Evolutionary conservation across 1,284 basidiomycete species (phyloP).

Genomic region (Microbotryum violaceum): DNA sequence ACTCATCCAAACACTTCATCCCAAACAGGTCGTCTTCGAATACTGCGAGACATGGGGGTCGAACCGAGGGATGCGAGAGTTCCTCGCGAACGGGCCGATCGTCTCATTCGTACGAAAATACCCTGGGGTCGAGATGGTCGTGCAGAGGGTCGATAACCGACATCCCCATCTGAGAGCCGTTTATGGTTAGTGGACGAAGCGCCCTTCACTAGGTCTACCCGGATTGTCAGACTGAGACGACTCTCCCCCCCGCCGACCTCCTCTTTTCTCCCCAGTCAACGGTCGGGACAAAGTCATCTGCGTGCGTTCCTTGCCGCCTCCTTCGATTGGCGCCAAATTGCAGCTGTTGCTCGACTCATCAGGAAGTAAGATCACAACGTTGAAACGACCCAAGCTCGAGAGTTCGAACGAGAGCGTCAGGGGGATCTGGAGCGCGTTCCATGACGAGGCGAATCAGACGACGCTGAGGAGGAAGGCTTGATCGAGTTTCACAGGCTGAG

Average conservation of each 20-base stretch:
- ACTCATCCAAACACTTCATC: too few relatives aligned
- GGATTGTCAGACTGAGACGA: background rate
- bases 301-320: conserved; percentile 42
- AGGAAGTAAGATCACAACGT: conserved; percentile 67
- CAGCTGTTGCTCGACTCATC: conserved; percentile 74
- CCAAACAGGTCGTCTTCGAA: conserved; percentile 58
- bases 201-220: background rate
- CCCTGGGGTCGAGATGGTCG: conserved; percentile 45
- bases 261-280: conserved; percentile 39
- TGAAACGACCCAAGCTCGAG: conserved; percentile 63
- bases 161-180: conserved; percentile 44
- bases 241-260: background rate
- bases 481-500: too few relatives aligned
- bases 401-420: conserved; percentile 67
- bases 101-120: conserved; percentile 39
- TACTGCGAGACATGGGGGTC: conserved; percentile 73
- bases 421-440: conserved; percentile 58
- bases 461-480: too few relatives aligned
- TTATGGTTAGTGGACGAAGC: conserved; percentile 40
- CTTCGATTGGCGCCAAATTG: conserved; percentile 43
- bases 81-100: conserved; percentile 44
- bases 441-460: conserved; percentile 12
- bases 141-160: conserved; percentile 40
- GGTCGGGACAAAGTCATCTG: conserved; percentile 47
- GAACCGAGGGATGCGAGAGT: conserved; percentile 60